Evolutionary conservation across 805 yeast species (phyloP), one percentile per base, ranked within the genome.

Genomic region (Ogataea salicorniae): DNA sequence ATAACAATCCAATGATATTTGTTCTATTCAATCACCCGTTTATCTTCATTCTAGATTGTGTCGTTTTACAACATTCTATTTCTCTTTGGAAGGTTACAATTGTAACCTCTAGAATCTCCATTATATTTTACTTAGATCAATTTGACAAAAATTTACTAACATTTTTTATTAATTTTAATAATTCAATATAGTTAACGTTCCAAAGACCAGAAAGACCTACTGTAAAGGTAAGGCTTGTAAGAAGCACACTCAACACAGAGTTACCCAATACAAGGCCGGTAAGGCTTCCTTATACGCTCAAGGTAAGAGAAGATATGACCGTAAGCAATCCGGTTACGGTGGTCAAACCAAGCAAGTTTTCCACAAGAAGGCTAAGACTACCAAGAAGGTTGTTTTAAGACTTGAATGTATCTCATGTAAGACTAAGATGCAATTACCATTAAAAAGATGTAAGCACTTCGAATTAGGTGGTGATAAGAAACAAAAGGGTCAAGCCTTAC

Each of bases 291-390:
- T 91, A 70, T 90, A 83, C 73, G 97, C 98, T 67, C 98, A 94
- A 82, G 99, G 99, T 86, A 94, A 95, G 92, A 90, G 99, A 84
- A 91, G 99, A 84, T 94, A 94, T 83, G 99, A 94, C 92, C 96
- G 99, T 81, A 94, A 94, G 80, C 99, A 94, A 83, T 74, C 87
- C 70, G 99, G 99, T 90, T 94, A 83, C 81, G 99, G 99, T 88
- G 99, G 99, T 88, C 99, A 94, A 83, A 94, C 99, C 80, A 94
- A 90, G 84, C 99, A 84, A 74, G 86, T 94, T 80, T 94, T 94
- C 97, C 98, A 90, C 87, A 94, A 94, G 88, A 94, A 94, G 80
- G 99, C 99, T 70, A 94, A 94, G 90, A 94, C 98, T 67, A 94
- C 99, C 83, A 94, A 94, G 90, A 94, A 94, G 87, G 96, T 94